Conservation (phyloP, 305 asterid genomes). For the Fraxinus angustifolia region DNA sequence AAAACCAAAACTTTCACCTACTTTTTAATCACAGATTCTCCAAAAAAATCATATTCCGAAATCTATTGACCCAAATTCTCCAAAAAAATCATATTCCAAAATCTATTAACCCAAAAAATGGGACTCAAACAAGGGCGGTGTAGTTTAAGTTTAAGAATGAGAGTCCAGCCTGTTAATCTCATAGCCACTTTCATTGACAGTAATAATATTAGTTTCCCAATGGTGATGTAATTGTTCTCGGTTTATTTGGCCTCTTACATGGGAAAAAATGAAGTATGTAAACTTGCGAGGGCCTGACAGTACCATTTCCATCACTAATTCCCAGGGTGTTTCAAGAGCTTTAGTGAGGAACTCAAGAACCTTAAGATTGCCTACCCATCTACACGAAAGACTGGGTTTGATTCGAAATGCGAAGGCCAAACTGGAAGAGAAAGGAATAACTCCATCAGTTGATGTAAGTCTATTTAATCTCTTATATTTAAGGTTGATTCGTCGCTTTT, state of each 20-base stretch:
- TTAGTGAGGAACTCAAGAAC: conserved; percentile 80
- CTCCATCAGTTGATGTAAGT: conserved; percentile 83
- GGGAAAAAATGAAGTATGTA: not conserved
- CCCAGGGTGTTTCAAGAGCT: conserved; percentile 90
- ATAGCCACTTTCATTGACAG: not conserved
- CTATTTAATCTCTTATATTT: not conserved
- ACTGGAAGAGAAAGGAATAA: conserved; percentile 73
- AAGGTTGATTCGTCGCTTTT: not conserved
- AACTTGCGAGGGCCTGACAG: not conserved
- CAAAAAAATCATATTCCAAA: not conserved
- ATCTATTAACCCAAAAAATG: not conserved
- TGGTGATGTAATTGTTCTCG: not conserved
- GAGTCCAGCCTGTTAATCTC: not conserved
- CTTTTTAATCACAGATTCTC: not conserved
- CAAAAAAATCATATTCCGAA: not conserved
- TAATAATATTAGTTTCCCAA: not conserved
- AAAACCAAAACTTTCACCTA: not conserved
- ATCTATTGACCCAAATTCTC: not conserved
- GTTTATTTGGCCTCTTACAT: not conserved
- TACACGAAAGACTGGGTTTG: conserved; percentile 74
- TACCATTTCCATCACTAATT: conserved; percentile 12
- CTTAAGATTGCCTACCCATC: conserved; percentile 75
- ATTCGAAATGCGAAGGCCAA: conserved; percentile 80
- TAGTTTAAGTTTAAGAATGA: not conserved
- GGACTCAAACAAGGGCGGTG: not conserved